These are phyloP conservation scores for Ogataea paradorogensis DNA, from an alignment of 805 yeast genomes.

Conservation along the genomic window DNA sequence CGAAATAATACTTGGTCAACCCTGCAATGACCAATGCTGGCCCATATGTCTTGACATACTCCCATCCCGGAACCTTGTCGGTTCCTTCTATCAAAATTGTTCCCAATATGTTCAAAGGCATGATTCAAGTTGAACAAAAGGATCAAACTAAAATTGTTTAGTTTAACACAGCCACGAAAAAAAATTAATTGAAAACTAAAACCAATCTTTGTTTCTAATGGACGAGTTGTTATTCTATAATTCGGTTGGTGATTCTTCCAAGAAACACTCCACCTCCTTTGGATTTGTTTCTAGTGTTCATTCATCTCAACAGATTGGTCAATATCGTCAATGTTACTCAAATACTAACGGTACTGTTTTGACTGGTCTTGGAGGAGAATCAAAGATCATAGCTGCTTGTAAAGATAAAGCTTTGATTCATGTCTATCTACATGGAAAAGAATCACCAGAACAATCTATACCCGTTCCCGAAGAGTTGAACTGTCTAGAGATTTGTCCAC, in stretches of 20 bases:
- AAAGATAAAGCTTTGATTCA: conserved; percentile 71
- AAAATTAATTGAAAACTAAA: conserved; percentile 4
- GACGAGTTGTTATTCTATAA: conserved; percentile 51
- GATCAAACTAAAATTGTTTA: neutral
- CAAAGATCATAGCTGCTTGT: conserved; percentile 61
- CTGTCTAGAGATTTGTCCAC: conserved; percentile 47
- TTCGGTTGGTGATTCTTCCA: conserved; percentile 43
- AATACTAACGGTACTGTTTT: conserved; percentile 44
- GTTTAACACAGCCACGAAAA: conserved; percentile 9
- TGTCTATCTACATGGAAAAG: conserved; percentile 68
- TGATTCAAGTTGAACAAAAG: conserved; percentile 25
- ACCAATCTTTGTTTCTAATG: conserved; percentile 30
- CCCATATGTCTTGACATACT: conserved; percentile 49
- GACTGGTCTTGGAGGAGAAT: conserved; percentile 46
- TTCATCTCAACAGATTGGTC: conserved; percentile 44
- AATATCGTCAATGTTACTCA: conserved; percentile 53
- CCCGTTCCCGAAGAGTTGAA: conserved; percentile 80
- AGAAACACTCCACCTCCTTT: conserved; percentile 33
- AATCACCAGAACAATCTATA: conserved; percentile 70
- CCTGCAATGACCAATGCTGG: conserved; percentile 51
- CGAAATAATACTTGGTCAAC: conserved; percentile 66
- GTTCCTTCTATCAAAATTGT: conserved; percentile 70
- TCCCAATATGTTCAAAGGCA: conserved; percentile 87
- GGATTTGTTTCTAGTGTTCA: conserved; percentile 43
- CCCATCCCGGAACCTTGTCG: conserved; percentile 72